Evolutionary conservation across 148 eudicot species (phyloP), one percentile per base, ranked within the genome.

Genomic region (Nepenthes gracilis): DNA sequence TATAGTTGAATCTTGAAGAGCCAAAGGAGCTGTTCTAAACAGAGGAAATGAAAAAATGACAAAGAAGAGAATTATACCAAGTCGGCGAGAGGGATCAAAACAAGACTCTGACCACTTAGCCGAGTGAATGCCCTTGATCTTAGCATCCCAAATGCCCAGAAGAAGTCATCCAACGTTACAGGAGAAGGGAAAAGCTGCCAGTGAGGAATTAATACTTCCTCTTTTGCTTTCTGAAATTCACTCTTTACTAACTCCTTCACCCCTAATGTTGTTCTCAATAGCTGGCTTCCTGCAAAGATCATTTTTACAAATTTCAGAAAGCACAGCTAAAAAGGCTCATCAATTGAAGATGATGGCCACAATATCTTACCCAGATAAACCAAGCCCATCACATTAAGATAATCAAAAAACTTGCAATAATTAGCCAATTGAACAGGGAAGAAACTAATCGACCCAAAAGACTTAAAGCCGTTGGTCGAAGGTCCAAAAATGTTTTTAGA

Each of bases 91-190:
- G 97, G 99, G 71, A 94, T 76, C 33, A 93, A 63, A 47, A 89
- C 92, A 64, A 94, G 91, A 72, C 88, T 89, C 65, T 89, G 89
- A 63, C 85, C 88, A 11, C 92, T 79, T 59, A 89, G 83, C 38
- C 92, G 89, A 50, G 97, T 86, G 68, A 89, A 94, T 55, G 95
- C 99, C 70, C 97, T 80, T 57, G 99, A 94, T 74, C 95, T 78
- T 67, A 89, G 81, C 63, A 89, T 86, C 60, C 97, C 99, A 69
- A 94, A 94, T 34, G 95, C 97, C 99, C 99, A 94, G 12, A 86
- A 61, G 79, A 89, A 94, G 70, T 94, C 97, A 38, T 89, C 86
- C 12, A 74, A 55, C 53, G 90, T 81, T 74, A 94, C 60, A 23
- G 79, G 74, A 57, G 71, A 78, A 47, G 92, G 95, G 70, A 94